Percentiles rank a stretch among this genome's conserved stretches.
phyloP scores from a whole-genome alignment of 176 grass and related monocot species.

The Coix lacrymajobi region DNA sequence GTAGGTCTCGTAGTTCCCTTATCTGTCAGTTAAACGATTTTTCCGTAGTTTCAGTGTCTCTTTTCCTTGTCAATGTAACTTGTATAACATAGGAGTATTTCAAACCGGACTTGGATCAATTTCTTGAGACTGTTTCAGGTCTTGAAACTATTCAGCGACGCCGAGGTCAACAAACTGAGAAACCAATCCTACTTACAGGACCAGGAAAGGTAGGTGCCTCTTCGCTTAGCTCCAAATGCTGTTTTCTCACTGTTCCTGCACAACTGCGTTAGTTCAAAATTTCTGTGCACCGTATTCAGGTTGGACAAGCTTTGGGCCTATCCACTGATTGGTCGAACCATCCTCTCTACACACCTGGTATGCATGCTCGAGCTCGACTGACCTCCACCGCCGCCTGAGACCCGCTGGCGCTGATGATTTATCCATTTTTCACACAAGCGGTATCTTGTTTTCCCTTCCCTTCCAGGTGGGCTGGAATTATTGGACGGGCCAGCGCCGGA shows the following conservation, averaged over 20 bases:
- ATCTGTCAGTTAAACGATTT: background rate
- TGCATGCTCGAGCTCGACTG: background rate
- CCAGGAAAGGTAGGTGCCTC: constrained; percentile 65
- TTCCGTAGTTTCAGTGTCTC: background rate
- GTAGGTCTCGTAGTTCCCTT: background rate
- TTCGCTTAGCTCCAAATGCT: background rate
- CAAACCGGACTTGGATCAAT: background rate
- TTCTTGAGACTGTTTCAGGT: constrained; percentile 38
- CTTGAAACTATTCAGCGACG: constrained; percentile 66
- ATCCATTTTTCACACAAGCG: background rate
- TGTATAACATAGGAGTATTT: background rate
- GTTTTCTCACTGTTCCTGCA: background rate
- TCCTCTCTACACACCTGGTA: constrained; percentile 74
- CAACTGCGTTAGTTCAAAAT: background rate
- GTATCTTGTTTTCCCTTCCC: background rate
- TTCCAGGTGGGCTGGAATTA: constrained; percentile 72
- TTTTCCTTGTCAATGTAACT: background rate
- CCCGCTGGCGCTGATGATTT: background rate
- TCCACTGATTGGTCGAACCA: constrained; percentile 86
- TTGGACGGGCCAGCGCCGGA: constrained; percentile 68
- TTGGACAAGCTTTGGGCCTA: constrained; percentile 89
- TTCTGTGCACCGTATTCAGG: constrained; percentile 35
- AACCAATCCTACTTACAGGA: constrained; percentile 76
- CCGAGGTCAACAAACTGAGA: constrained; percentile 70
- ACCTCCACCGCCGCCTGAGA: background rate